phyloP scores from a whole-genome alignment of 2,329 filamentous ascomycete genomes.

The Pseudocercospora cruenta region DNA sequence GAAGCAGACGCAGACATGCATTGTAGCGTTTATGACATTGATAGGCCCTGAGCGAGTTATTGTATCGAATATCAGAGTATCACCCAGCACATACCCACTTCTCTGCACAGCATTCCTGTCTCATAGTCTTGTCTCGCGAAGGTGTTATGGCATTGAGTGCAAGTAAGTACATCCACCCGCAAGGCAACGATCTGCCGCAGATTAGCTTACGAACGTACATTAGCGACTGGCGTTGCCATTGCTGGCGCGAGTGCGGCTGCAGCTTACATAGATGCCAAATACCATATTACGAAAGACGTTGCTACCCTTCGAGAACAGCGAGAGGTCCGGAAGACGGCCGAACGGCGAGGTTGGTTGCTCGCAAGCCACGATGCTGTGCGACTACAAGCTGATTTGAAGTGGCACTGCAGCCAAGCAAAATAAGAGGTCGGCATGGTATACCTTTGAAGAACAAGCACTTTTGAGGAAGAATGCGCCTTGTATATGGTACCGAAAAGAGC shows the following conservation, averaged over 20 bases:
- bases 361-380: not conserved
- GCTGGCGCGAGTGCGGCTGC: slow-evolving; percentile 64
- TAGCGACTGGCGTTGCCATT: slow-evolving; percentile 25
- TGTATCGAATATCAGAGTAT: not conserved
- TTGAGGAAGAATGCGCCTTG: slow-evolving; percentile 50
- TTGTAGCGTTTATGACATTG: not conserved
- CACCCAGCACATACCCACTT: not conserved
- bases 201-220: not conserved
- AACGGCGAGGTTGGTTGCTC: slow-evolving; percentile 11
- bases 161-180: not conserved
- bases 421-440: slow-evolving; percentile 65
- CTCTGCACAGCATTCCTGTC: not conserved
- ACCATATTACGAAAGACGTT: slow-evolving; percentile 71
- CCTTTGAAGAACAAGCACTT: slow-evolving; percentile 57
- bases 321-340: slow-evolving; percentile 10
- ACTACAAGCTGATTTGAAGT: slow-evolving; percentile 16
- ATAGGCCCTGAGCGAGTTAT: not conserved
- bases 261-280: slow-evolving; percentile 79
- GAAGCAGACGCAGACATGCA: not conserved
- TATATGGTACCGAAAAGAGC: slow-evolving; percentile 68
- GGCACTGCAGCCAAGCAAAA: slow-evolving; percentile 52
- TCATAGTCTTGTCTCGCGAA: not conserved
- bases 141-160: not conserved
- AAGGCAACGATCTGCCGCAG: not conserved
- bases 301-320: slow-evolving; percentile 21